Conservation (phyloP, 208 protist species). For the Porcisia hertigi region DNA sequence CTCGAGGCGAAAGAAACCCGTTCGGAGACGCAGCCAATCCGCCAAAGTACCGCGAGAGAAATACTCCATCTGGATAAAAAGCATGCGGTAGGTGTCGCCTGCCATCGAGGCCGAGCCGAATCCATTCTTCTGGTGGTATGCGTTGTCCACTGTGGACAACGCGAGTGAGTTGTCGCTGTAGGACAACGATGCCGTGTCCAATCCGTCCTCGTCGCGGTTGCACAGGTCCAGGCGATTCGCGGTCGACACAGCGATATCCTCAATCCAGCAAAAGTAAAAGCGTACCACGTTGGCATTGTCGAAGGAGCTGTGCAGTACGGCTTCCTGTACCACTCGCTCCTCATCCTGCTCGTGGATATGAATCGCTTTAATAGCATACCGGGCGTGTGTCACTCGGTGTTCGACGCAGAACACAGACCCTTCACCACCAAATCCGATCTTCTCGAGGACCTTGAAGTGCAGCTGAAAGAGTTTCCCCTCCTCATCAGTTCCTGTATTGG, state of each 20-base stretch:
- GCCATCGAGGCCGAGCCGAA: constrained; percentile 7
- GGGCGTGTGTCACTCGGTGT: constrained; percentile 63
- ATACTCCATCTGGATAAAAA: constrained; percentile 92
- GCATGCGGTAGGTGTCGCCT: constrained; percentile 46
- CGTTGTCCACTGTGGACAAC: constrained; percentile 13
- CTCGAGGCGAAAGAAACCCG: constrained; percentile 51
- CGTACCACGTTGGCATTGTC: constrained; percentile 82
- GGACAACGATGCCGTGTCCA: constrained; percentile 42
- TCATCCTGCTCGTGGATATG: constrained; percentile 66
- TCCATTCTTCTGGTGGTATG: neutral
- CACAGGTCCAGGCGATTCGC: constrained; percentile 58
- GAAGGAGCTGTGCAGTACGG: constrained; percentile 81
- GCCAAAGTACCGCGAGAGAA: constrained; percentile 73
- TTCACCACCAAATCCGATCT: constrained; percentile 74
- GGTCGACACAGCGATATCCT: constrained; percentile 49
- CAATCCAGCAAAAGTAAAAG: constrained; percentile 88
- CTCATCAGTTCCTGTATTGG: constrained; percentile 11
- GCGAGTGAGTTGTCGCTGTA: constrained; percentile 18
- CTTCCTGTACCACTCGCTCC: constrained; percentile 65
- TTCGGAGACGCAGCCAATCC: constrained; percentile 55
- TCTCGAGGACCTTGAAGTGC: constrained; percentile 72
- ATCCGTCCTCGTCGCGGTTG: constrained; percentile 41
- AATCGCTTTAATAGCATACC: constrained; percentile 85
- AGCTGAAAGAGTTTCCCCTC: constrained; percentile 68
- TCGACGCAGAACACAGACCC: constrained; percentile 84